phyloP scores from a whole-genome alignment of 768 basidiomycete genomes.

The Rhizopogon rudus region DNA sequence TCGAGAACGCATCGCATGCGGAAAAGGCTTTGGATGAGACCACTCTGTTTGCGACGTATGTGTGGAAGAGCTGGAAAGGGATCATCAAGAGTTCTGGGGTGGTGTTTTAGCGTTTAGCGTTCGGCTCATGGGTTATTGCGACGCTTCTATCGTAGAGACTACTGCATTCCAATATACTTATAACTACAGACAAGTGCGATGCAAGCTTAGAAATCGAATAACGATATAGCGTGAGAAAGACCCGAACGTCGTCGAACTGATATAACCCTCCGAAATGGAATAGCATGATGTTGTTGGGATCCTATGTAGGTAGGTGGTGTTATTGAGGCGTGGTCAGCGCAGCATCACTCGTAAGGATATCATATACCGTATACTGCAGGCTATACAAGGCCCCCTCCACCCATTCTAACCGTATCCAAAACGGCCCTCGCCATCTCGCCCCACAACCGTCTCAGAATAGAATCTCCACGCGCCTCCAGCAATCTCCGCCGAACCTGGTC shows the following conservation, averaged over 20 bases:
- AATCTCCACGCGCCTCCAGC: conserved; percentile 31
- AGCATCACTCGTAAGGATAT: too few species aligned
- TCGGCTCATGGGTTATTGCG: too few species aligned
- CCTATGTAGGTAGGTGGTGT: too few species aligned
- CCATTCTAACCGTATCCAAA: conserved; percentile 69
- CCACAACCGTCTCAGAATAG: conserved; percentile 43
- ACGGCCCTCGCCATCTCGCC: conserved; percentile 47
- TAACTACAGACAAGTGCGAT: too few species aligned
- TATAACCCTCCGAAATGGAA: background rate
- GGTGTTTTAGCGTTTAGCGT: background rate
- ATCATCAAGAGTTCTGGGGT: conserved; percentile 67
- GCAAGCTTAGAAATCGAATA: conserved; percentile 5
- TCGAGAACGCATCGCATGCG: conserved; percentile 42
- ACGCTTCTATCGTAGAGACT: too few species aligned
- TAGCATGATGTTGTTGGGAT: too few species aligned
- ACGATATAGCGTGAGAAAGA: conserved; percentile 4
- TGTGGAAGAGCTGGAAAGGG: conserved; percentile 65
- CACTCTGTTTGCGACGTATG: conserved; percentile 51
- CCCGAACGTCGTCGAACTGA: background rate
- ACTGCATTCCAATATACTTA: too few species aligned
- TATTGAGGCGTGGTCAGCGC: too few species aligned
- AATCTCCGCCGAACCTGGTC: conserved; percentile 57
- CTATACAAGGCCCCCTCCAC: conserved; percentile 67
- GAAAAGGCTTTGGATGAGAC: conserved; percentile 48
- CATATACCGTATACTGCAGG: too few species aligned